Evolutionary conservation across 2,329 filamentous ascomycete genomes (phyloP), one percentile per base, ranked within the genome.

Genomic region (Paracoccidioides lutzii): DNA sequence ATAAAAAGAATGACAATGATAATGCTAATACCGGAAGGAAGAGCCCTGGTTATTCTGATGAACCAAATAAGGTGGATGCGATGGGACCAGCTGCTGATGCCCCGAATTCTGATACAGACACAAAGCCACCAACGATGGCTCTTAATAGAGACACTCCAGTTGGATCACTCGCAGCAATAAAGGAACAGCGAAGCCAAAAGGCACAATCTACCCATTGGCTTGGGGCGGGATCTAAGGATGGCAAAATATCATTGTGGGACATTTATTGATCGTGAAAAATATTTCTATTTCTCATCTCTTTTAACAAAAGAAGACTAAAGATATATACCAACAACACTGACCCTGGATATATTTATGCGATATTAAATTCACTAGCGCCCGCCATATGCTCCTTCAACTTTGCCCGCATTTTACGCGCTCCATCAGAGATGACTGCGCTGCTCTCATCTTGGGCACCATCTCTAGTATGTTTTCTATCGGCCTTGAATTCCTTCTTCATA

Each of bases 181-280:
- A 81, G 57, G 79, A 83, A 40, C 79, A 81, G 60, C 76, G 88
- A 55, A 75, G 82, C 28, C 74, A 74, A 40, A 83, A 82, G 62
- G 84, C 85, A 9, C 83, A 80, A 64, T 76, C 75, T 52, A 85
- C 85, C 30, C 91, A 97, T 69, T 97, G 91, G 90, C 69, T 97
- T 53, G 93, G 86, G 15, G 88, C 83, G 0, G 93, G 93, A 1
- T 87, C 88, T 55, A 98, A 97, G 69, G 93, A 97, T 73, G 93
- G 91, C 15, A 95, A 94, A 69, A 82, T 97, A 59, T 95, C 89
- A 66, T 74, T 98, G 62, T 98, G 93, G 93, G 88, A 96, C 73
- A 83, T 97, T 57, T 98, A 93, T 69, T 90, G 64, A 74, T 59
- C n/a, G 65, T 67, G 63, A 58, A 53, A n/a, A 44, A 49, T 54